Evolutionary conservation across 1,139 yeast genomes (phyloP).

Genomic region (Saccharomyces pastorianus): DNA sequence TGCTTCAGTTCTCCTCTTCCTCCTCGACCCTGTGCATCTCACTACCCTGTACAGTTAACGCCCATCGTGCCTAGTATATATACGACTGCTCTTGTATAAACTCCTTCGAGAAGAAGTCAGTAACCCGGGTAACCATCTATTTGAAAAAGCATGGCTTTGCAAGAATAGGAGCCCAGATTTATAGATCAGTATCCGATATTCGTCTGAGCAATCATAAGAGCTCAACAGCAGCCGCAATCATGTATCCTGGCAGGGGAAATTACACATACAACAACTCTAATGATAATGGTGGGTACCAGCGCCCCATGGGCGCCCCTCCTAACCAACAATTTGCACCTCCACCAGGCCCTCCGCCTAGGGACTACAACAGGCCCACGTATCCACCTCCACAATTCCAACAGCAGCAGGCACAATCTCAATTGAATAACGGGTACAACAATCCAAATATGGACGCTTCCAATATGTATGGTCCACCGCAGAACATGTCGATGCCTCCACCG

Average conservation of each 20-base stretch:
- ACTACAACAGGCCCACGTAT: conserved; percentile 4
- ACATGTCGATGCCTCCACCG: conserved; percentile 22
- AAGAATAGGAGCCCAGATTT: not conserved
- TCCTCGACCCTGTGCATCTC: not conserved
- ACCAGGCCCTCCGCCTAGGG: conserved; percentile 5
- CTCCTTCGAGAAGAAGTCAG: not conserved
- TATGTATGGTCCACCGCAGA: conserved; percentile 13
- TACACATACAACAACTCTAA: conserved; percentile 23
- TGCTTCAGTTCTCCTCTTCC: not conserved
- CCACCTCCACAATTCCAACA: conserved; percentile 9
- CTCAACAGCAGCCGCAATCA: conserved; percentile 1
- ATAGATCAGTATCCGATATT: not conserved
- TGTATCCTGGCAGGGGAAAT: conserved; percentile 29
- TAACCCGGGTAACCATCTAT: not conserved
- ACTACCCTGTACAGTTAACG: not conserved
- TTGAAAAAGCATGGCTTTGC: not conserved
- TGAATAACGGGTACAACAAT: conserved; percentile 7
- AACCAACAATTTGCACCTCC: conserved; percentile 10
- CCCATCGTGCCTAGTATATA: not conserved
- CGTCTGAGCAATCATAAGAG: not conserved
- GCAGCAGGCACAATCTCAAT: conserved; percentile 7
- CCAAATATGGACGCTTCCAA: conserved; percentile 12
- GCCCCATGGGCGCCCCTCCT: conserved; percentile 22
- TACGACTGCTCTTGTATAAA: not conserved
- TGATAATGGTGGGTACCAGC: conserved; percentile 15